Conservation (phyloP, 345 rosid species). For the Lepidium aucheri region DNA sequence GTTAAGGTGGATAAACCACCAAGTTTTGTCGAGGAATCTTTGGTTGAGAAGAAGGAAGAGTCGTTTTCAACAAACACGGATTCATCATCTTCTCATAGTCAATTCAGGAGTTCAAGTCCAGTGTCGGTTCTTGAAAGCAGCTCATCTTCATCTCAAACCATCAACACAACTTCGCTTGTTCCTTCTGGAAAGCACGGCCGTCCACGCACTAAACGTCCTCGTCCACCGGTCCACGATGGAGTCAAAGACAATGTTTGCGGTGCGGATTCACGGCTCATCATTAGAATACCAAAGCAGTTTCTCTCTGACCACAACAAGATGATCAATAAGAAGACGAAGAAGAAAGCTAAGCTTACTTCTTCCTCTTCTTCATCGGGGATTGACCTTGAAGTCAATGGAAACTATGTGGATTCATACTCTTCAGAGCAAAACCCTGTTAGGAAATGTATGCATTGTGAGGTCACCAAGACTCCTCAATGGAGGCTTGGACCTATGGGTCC, state of each 20-base stretch:
- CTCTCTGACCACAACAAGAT: slow-evolving; percentile 55
- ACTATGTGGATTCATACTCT: slow-evolving; percentile 21
- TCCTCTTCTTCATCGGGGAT: slow-evolving; percentile 29
- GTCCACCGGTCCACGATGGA: slow-evolving; percentile 54
- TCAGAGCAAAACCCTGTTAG: slow-evolving; percentile 40
- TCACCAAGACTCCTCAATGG: slow-evolving; percentile 98
- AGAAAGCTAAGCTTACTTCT: slow-evolving; percentile 43
- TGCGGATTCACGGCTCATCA: slow-evolving; percentile 31
- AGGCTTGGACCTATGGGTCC: slow-evolving; percentile 98
- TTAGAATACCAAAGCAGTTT: slow-evolving; percentile 61
- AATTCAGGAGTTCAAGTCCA: slow-evolving; percentile 69
- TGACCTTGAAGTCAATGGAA: slow-evolving; percentile 29
- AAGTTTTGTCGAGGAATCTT: slow-evolving; percentile 66
- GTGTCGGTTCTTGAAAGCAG: slow-evolving; percentile 92
- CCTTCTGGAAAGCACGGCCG: slow-evolving; percentile 54
- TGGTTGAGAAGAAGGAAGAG: slow-evolving; percentile 43
- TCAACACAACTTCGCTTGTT: slow-evolving; percentile 23
- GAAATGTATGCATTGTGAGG: slow-evolving; percentile 94
- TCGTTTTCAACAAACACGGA: slow-evolving; percentile 31
- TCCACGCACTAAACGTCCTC: slow-evolving; percentile 90
- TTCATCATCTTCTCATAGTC: slow-evolving; percentile 36
- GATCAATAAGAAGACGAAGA: slow-evolving; percentile 51
- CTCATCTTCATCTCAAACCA: slow-evolving; percentile 56
- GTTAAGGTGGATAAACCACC: slow-evolving; percentile 78
- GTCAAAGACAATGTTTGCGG: slow-evolving; percentile 40